Evolutionary conservation across 306 rosid species (phyloP), one percentile per base, ranked within the genome.

Genomic region (Prunus padus): DNA sequence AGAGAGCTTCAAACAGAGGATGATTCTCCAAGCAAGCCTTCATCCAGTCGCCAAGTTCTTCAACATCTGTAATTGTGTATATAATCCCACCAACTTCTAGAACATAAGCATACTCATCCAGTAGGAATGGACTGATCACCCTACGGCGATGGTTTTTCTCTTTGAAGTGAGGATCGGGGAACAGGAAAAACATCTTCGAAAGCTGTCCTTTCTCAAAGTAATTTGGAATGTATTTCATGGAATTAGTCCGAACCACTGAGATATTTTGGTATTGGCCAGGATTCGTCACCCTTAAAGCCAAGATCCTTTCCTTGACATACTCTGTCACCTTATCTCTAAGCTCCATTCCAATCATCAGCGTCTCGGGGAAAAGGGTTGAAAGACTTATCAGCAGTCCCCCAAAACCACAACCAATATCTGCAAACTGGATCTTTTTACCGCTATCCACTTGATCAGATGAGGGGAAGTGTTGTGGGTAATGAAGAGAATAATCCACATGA

Each of bases 111-210:
- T 95, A 95, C 88, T 95, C 99, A 40, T 95, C 97, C 46, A 95
- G 83, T 89, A 95, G 79, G 84, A 79, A 87, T 4, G 90, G 92
- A 76, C 99, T 95, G 80, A 92, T 90, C 52, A 90, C 97, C n/a
- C 99, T 83, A 0, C 97, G 97, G 0, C 96, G 96, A 69, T 95
- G 97, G 80, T 95, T 95, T 90, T 95, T 95, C 89, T 95, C 99
- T 80, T 95, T 95, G 83, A 95, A 95, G 87, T 95, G 99, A 80
- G 99, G 99, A 83, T 95, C 97, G 0, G 99, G 99, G 80, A 95
- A 95, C 85, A 92, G 69, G 90, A 92, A 95, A 80, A 95, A 95
- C 97, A 92, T 95, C 86, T 95, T 95, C 2, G 85, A 67, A 68
- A 95, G 97, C 75, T 88, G 96, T 42, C 89, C 96, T 82, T 92